Conservation (phyloP, 169 alveolate species). For the Cryptosporidium viatorum region DNA sequence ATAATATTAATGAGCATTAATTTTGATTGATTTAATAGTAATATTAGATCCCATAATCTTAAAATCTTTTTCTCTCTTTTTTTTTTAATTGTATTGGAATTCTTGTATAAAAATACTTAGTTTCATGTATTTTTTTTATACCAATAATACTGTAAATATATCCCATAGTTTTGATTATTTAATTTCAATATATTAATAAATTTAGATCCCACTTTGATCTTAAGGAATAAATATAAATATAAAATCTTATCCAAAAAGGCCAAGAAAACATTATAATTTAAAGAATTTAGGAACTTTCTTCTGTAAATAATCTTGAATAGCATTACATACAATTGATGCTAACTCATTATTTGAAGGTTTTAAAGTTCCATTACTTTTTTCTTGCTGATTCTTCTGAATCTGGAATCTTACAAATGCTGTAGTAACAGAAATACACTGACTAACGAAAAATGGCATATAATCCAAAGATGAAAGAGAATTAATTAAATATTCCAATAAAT, state of each 20-base stretch:
- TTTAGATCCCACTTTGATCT: background rate
- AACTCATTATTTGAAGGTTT: constrained; percentile 11
- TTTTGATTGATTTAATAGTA: background rate
- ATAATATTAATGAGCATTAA: background rate
- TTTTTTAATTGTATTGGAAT: too few species aligned
- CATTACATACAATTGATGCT: constrained; percentile 29
- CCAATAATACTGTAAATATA: too few species aligned
- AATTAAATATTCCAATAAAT: constrained; percentile 24
- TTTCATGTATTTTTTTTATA: too few species aligned
- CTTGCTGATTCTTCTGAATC: background rate
- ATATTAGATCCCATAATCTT: too few species aligned
- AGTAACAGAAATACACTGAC: constrained; percentile 56
- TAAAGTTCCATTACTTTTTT: background rate
- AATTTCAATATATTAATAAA: too few species aligned
- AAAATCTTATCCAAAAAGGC: background rate
- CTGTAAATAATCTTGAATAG: constrained; percentile 16
- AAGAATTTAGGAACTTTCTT: constrained; percentile 63
- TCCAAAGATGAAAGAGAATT: constrained; percentile 60
- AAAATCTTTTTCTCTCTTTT: too few species aligned
- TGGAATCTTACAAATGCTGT: constrained; percentile 38
- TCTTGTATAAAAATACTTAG: too few species aligned
- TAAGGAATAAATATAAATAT: background rate
- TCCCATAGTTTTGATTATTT: too few species aligned
- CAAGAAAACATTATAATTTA: background rate
- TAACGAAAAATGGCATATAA: constrained; percentile 48